phyloP scores from a whole-genome alignment of 257 asterid genomes.

The Jaltomata sinuosa region DNA sequence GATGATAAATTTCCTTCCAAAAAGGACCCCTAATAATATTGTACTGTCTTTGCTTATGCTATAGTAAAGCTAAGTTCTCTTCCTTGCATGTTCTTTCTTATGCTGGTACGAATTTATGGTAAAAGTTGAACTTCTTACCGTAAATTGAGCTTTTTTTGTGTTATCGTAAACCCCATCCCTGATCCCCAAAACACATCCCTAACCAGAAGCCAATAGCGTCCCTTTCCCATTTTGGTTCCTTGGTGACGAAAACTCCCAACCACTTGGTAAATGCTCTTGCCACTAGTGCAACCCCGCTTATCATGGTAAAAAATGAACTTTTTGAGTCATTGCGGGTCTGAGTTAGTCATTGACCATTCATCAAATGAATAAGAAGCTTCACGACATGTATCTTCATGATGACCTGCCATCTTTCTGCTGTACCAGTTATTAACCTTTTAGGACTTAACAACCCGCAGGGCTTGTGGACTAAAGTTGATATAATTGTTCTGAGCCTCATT shows the following conservation, averaged over 20 bases:
- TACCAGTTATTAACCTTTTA: background rate
- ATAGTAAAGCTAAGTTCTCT: background rate
- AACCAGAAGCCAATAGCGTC: background rate
- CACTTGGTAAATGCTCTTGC: background rate
- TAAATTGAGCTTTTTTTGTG: background rate
- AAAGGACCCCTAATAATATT: background rate
- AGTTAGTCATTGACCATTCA: background rate
- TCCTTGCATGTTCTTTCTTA: background rate
- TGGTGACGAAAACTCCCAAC: background rate
- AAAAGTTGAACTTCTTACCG: background rate
- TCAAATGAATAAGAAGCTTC: background rate
- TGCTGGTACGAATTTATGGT: background rate
- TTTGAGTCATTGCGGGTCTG: background rate
- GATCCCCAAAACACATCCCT: background rate
- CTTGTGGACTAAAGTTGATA: background rate
- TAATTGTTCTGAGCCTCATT: background rate
- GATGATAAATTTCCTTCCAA: background rate
- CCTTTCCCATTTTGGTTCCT: background rate
- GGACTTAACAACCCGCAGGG: background rate
- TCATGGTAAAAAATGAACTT: background rate
- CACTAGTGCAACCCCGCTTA: background rate
- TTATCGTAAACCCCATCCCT: background rate
- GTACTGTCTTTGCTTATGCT: background rate
- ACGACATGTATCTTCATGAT: background rate
- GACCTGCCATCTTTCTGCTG: background rate